These are phyloP conservation scores for Rhodocollybia butyracea DNA, from an alignment of 768 basidiomycete genomes.

Conservation along the genomic window DNA sequence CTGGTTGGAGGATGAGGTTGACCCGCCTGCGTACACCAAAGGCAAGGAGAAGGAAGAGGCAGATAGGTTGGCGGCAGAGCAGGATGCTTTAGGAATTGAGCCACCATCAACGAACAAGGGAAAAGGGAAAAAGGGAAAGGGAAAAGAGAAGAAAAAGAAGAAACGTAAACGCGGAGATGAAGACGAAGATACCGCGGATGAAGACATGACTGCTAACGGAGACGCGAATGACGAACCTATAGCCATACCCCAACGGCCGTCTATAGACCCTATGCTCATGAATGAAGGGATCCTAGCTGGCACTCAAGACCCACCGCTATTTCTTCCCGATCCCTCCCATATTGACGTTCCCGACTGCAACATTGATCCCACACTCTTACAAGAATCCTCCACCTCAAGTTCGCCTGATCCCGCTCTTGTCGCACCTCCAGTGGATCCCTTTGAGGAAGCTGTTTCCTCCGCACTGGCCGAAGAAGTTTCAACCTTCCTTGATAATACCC, in stretches of 20 bases:
- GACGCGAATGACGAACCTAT: constrained; percentile 33
- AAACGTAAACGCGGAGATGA: constrained; percentile 24
- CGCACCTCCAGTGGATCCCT: constrained; percentile 15
- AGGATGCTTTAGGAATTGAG: constrained; percentile 21
- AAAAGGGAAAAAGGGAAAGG: constrained; percentile 20
- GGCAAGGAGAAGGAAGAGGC: constrained; percentile 69
- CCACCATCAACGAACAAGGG: constrained; percentile 24
- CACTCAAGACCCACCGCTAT: constrained; percentile 40
- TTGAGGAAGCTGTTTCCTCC: constrained; percentile 61
- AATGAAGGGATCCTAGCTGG: constrained; percentile 67
- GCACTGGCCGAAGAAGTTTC: constrained; percentile 70
- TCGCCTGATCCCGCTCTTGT: constrained; percentile 7
- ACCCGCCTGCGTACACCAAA: constrained; percentile 85
- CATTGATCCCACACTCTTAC: constrained; percentile 56
- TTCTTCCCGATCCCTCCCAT: constrained; percentile 41
- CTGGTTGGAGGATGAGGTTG: constrained; percentile 89
- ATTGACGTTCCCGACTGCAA: constrained; percentile 38
- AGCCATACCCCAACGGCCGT: constrained; percentile 20
- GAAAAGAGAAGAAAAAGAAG: constrained; percentile 24
- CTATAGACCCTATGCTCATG: constrained; percentile 58
- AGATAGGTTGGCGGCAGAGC: constrained; percentile 39
- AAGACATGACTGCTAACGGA: constrained; percentile 24
- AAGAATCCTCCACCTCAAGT: constrained; percentile 15
- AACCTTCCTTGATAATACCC: constrained; percentile 57
- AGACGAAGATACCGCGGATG: constrained; percentile 28